Conservation (phyloP, 371 early-diverging fungal species). For the Quaeritorhiza haematococci region DNA sequence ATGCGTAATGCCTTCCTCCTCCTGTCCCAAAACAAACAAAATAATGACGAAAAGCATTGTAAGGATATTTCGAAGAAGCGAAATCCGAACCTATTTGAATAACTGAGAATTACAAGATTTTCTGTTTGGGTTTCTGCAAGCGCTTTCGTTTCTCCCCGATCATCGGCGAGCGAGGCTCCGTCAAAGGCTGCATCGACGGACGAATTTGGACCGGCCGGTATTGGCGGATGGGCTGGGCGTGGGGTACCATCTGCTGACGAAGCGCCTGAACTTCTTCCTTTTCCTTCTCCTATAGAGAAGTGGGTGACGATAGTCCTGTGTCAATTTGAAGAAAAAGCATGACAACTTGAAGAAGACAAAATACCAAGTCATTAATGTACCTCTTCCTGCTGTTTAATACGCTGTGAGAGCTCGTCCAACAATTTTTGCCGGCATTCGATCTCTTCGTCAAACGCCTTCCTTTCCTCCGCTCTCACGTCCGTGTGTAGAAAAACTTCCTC, state of each 20-base stretch:
- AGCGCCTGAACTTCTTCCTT: constrained; percentile 12
- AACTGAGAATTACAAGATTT: too few relatives aligned
- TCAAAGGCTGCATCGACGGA: constrained; percentile 47
- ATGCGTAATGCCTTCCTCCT: too few relatives aligned
- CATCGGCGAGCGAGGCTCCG: constrained; percentile 43
- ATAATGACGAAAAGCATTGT: too few relatives aligned
- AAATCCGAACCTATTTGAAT: too few relatives aligned
- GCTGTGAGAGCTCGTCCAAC: constrained; percentile 37
- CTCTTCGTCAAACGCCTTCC: constrained; percentile 52
- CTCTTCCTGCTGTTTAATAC: constrained; percentile 24
- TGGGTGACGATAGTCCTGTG: too few relatives aligned
- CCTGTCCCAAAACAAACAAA: too few relatives aligned
- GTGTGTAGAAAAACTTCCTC: constrained; percentile 43
- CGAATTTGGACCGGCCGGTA: constrained; percentile 37
- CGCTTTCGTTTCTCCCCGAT: constrained; percentile 8
- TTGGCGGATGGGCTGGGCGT: constrained; percentile 52
- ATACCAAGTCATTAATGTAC: constrained; percentile 1
- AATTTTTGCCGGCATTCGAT: constrained; percentile 32
- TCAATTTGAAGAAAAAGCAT: too few relatives aligned
- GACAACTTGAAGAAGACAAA: neutral
- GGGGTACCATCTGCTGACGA: constrained; percentile 46
- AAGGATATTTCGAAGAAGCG: too few relatives aligned
- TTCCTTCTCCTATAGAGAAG: neutral
- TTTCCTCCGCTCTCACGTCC: constrained; percentile 49
- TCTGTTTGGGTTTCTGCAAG: too few relatives aligned